These are phyloP conservation scores for Nelumbo lutea DNA, from an alignment of 164 flowering plant genomes.

Conservation along the genomic window DNA sequence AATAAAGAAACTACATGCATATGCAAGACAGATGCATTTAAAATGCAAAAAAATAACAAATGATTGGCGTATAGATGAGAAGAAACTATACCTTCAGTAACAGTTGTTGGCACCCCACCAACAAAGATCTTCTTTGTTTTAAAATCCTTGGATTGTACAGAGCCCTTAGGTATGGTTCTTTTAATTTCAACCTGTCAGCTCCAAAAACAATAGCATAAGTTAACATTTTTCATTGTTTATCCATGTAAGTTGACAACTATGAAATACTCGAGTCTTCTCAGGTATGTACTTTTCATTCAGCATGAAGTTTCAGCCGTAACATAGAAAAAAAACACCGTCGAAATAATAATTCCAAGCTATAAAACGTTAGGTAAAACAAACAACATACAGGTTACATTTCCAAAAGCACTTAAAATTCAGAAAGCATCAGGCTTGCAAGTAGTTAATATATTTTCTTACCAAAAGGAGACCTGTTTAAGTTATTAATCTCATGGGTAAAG, in stretches of 20 bases:
- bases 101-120: constrained; percentile 79
- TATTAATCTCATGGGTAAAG: too few relatives aligned
- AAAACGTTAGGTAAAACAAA: too few relatives aligned
- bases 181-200: constrained; percentile 74
- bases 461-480: too few relatives aligned
- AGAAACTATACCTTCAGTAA: constrained; percentile 56
- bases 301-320: too few relatives aligned
- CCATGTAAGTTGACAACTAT: not conserved
- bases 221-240: not conserved
- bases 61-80: not conserved
- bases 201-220: not conserved
- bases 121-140: constrained; percentile 96
- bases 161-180: constrained; percentile 90
- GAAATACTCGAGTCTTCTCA: too few relatives aligned
- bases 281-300: too few relatives aligned
- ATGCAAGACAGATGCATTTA: not conserved
- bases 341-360: too few relatives aligned
- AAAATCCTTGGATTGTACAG: constrained; percentile 64
- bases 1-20: not conserved
- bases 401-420: too few relatives aligned
- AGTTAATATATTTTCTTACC: too few relatives aligned
- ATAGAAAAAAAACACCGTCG: too few relatives aligned
- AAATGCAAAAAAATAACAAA: not conserved
- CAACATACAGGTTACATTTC: too few relatives aligned
- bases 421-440: too few relatives aligned